These are phyloP conservation scores for Naganishia onofrii DNA, from an alignment of 768 basidiomycete species.

Conservation along the genomic window DNA sequence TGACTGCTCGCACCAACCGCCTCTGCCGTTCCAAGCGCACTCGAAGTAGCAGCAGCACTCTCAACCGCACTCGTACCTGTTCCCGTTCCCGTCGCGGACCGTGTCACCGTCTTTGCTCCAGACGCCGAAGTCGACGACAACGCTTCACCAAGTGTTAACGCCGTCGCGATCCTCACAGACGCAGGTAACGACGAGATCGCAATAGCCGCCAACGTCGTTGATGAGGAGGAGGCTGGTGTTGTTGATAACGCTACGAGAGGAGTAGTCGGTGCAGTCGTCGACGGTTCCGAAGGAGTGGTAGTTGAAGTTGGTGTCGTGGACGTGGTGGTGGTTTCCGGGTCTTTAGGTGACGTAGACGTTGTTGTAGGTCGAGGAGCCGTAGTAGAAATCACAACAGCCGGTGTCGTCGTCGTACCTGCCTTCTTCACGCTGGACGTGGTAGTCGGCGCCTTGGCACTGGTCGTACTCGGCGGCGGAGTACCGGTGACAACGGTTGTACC, in stretches of 20 bases:
- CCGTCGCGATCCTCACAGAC: not conserved
- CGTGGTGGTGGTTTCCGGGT: not conserved
- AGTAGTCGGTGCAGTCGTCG: not conserved
- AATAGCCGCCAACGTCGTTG: not conserved
- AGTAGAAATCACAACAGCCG: not conserved
- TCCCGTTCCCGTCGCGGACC: not conserved
- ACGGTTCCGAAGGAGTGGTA: not conserved
- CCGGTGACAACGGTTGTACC: slow-evolving; percentile 22
- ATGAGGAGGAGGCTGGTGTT: not conserved
- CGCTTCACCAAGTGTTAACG: not conserved
- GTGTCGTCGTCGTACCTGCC: not conserved
- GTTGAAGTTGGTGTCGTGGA: not conserved
- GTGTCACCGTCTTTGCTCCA: too few relatives aligned
- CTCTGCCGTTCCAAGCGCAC: not conserved
- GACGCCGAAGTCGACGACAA: not conserved
- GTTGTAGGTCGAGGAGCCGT: not conserved
- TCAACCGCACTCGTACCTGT: not conserved
- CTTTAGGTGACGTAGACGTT: not conserved
- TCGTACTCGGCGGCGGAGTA: slow-evolving; percentile 2
- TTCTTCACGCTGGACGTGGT: not conserved
- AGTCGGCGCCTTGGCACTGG: not conserved
- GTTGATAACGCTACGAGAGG: not conserved
- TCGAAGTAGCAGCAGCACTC: not conserved
- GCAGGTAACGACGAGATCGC: not conserved
- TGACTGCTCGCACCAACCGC: not conserved